These are phyloP conservation scores for Coniosporium tulheliwenetii DNA, from an alignment of 2,329 filamentous ascomycete species.

Conservation along the genomic window DNA sequence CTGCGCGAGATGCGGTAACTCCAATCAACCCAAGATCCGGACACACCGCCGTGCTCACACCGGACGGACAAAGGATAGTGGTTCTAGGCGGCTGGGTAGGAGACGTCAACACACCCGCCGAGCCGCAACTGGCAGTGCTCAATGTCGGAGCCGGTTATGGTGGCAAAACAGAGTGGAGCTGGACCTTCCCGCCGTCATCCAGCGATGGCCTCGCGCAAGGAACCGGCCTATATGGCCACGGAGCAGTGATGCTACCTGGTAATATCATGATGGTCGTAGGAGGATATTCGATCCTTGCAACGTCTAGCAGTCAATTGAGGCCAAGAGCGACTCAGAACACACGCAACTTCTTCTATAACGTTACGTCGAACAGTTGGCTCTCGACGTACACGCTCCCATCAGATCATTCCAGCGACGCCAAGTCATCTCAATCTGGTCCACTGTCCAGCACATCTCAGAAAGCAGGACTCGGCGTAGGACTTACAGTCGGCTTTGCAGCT, in stretches of 20 bases:
- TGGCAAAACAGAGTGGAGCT: constrained; percentile 46
- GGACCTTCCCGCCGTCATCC: constrained; percentile 44
- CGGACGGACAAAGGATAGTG: constrained; percentile 63
- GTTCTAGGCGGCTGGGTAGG: constrained; percentile 90
- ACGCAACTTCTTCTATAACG: constrained; percentile 43
- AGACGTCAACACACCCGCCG: constrained; percentile 56
- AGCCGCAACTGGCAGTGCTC: constrained; percentile 67
- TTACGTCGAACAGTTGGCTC: constrained; percentile 43
- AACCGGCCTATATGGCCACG: constrained; percentile 44
- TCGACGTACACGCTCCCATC: constrained; percentile 35
- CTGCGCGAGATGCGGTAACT: constrained; percentile 27
- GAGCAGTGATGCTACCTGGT: constrained; percentile 44
- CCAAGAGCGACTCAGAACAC: constrained; percentile 25
- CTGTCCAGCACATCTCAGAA: constrained; percentile 28
- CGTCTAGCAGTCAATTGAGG: constrained; percentile 15
- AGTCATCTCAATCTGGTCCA: constrained; percentile 12
- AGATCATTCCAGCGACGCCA: background rate
- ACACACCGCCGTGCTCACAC: constrained; percentile 67
- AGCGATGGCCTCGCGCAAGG: constrained; percentile 24
- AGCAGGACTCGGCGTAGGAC: constrained; percentile 27
- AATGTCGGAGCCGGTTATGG: constrained; percentile 62
- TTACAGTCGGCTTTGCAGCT: constrained; percentile 27
- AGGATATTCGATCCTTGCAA: constrained; percentile 35
- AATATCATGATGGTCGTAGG: constrained; percentile 46
- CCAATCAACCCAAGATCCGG: constrained; percentile 69